A percentile compares a stretch with the other conserved stretches of the same genome.
These are phyloP conservation scores for Posidonia australis DNA, from an alignment of 106 monocot species.

Conservation along the genomic window DNA sequence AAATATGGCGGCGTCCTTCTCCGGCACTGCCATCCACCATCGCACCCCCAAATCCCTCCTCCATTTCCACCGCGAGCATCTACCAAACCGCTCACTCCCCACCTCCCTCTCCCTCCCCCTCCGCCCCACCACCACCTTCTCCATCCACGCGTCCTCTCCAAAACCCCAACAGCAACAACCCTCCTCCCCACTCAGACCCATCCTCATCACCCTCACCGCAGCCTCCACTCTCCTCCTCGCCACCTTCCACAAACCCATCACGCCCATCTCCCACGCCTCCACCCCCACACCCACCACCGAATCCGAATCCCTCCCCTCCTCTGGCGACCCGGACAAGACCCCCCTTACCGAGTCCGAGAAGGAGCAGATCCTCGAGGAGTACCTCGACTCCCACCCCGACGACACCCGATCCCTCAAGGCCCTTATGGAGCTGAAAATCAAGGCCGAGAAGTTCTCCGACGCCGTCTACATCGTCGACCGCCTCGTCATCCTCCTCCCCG, in stretches of 20 bases:
- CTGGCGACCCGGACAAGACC: slow-evolving; percentile 2
- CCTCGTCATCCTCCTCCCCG: slow-evolving; percentile 42
- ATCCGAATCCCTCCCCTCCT: slow-evolving; percentile 6
- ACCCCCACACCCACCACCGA: slow-evolving; percentile 12
- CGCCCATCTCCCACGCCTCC: slow-evolving; percentile 16
- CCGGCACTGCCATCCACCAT: neutral
- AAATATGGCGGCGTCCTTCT: neutral
- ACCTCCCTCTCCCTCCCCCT: neutral
- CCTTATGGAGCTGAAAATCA: slow-evolving; percentile 56
- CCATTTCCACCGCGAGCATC: neutral
- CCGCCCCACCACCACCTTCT: neutral
- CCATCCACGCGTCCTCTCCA: neutral
- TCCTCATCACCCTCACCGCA: slow-evolving; percentile 17
- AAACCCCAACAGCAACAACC: neutral
- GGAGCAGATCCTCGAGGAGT: slow-evolving; percentile 34
- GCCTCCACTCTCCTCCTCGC: slow-evolving; percentile 21
- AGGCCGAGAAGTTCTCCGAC: slow-evolving; percentile 34
- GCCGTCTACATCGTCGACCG: slow-evolving; percentile 39
- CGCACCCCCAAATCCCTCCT: neutral
- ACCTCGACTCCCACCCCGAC: slow-evolving; percentile 30
- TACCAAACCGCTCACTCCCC: neutral
- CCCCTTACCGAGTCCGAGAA: slow-evolving; percentile 16
- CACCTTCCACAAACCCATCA: slow-evolving; percentile 8
- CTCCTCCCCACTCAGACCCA: slow-evolving; percentile 23
- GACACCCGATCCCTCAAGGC: slow-evolving; percentile 39